A percentile compares a stretch with the other conserved stretches of the same genome.
phyloP scores from a whole-genome alignment of 495 filamentous ascomycete species.

The Penicillium nucicola region DNA sequence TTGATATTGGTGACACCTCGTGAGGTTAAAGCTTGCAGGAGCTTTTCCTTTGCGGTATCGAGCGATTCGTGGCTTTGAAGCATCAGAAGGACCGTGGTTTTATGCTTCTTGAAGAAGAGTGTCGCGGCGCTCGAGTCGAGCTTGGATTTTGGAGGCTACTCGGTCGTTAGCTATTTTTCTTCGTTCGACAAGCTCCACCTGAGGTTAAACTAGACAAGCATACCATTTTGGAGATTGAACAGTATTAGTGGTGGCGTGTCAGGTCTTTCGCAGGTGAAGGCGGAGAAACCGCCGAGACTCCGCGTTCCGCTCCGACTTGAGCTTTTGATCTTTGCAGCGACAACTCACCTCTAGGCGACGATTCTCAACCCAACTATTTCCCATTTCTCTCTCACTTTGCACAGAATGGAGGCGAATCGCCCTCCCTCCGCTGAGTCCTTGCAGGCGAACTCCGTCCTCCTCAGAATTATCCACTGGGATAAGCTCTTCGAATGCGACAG shows the following conservation, averaged over 20 bases:
- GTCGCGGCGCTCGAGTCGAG: conserved; percentile 51
- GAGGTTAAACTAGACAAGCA: background rate
- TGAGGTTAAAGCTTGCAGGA: conserved; percentile 53
- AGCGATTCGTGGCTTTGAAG: conserved; percentile 60
- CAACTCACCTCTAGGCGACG: background rate
- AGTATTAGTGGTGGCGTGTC: background rate
- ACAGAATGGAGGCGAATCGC: conserved; percentile 26
- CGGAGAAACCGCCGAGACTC: conserved; percentile 15
- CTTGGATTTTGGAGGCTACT: conserved; percentile 23
- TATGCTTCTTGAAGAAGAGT: conserved; percentile 75
- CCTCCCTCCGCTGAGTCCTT: conserved; percentile 8
- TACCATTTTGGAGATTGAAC: conserved; percentile 15
- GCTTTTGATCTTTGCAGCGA: background rate
- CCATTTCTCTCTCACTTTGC: background rate
- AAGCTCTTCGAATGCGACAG: conserved; percentile 43
- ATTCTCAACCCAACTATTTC: background rate
- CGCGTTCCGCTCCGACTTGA: background rate
- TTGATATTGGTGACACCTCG: conserved; percentile 44
- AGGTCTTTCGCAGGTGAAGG: conserved; percentile 8
- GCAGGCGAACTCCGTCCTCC: conserved; percentile 19
- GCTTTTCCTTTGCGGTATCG: conserved; percentile 55
- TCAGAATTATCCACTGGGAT: conserved; percentile 37
- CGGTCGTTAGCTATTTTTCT: background rate
- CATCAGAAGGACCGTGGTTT: conserved; percentile 72
- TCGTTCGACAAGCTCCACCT: background rate